Percentiles rank a stretch among this genome's conserved stretches.
These are phyloP conservation scores for Trichophyton schoenleinii DNA, from an alignment of 2,329 filamentous ascomycete genomes.

Conservation along the genomic window DNA sequence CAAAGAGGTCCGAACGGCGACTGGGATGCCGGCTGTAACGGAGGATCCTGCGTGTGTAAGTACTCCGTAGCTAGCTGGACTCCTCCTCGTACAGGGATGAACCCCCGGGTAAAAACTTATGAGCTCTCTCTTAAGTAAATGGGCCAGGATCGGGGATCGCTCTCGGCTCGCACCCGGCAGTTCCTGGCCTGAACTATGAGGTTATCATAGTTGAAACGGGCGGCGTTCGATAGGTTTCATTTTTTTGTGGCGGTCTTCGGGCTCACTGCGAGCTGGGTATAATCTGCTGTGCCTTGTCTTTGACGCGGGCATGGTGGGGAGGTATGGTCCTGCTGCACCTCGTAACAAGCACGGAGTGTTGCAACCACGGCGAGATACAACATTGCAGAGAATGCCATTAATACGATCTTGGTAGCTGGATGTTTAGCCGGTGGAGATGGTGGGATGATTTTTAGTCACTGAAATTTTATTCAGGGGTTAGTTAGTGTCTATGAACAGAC, in stretches of 20 bases:
- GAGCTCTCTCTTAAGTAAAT: background rate
- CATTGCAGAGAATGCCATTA: background rate
- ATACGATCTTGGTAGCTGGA: background rate
- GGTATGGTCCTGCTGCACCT: background rate
- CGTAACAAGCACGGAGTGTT: background rate
- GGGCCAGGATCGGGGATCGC: background rate
- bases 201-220: background rate
- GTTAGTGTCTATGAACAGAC: no score
- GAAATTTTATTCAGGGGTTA: no score
- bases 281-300: no score
- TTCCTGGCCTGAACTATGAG: background rate
- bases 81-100: background rate
- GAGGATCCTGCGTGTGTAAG: background rate
- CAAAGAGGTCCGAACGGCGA: background rate
- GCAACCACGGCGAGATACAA: background rate
- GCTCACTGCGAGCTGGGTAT: no score
- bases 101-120: background rate
- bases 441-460: background rate
- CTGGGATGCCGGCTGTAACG: background rate
- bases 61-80: no score
- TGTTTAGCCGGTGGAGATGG: background rate
- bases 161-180: background rate
- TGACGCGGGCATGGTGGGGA: background rate
- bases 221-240: background rate
- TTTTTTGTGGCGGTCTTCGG: background rate